Evolutionary conservation across 495 filamentous ascomycete species (phyloP), one percentile per base, ranked within the genome.

Genomic region (Geoglossum glabrum): DNA sequence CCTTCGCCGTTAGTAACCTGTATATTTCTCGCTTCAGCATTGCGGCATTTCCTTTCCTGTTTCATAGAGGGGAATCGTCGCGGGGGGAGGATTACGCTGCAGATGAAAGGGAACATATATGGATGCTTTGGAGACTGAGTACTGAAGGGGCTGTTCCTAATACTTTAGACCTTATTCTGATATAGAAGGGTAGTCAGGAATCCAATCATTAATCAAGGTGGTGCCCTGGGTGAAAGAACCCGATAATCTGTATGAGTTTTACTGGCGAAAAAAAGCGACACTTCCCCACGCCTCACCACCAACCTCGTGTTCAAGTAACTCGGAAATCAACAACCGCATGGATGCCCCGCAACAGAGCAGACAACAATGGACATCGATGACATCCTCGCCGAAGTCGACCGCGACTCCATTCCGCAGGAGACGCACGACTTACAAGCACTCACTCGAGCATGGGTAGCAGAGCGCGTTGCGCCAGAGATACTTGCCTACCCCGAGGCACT

Each of bases 381-480:
- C 70, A 90, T 95, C 63, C 80, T 95, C 60, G 82, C 79, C 68
- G 82, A 86, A 62, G 83, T 90, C 60, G 84, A 87, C 67, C 77
- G 74, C 62, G 70, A 74, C 59, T 69, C 75, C 57, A 69, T 73
- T 59, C 76, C 77, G 13, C 73, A 71, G 19, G 81, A 82, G 59
- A 83, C 79, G 23, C 78, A 79, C 59, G 89, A 97, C 69, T 78
- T 97, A 58, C 88, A 95, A 67, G 79, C 85, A 25, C 73, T 98
- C 52, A 94, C 93, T 59, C 84, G 89, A 61, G 82, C 84, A 63
- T 98, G 90, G 90, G 79, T 95, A 57, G 85, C 87, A 52, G 92
- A 98, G 68, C 78, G 90, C 63, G 85, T 82, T 23, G 82, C 90
- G 15, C 86, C 90, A 8, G 92, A 97, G 68, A 73, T 98, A 23